These are phyloP conservation scores for Mangifera indica DNA, from an alignment of 345 rosid genomes.

Conservation along the genomic window DNA sequence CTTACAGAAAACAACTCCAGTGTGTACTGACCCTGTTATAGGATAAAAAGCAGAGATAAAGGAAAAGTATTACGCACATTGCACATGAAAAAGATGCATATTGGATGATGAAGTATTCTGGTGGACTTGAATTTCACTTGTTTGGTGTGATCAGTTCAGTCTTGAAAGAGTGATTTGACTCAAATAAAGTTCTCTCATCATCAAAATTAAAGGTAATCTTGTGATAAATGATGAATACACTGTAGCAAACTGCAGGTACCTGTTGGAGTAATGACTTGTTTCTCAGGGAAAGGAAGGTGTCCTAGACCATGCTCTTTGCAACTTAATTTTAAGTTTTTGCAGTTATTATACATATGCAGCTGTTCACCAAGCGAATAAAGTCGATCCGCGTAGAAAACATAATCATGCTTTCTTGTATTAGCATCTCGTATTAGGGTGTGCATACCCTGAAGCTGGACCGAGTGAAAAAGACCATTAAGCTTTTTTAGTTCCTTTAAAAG, in stretches of 20 bases:
- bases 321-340: no score
- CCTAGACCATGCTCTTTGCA: constrained; percentile 99
- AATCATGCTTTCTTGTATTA: constrained; percentile 76
- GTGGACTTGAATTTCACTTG: no score
- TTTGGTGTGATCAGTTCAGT: no score
- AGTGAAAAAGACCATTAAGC: neutral
- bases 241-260: constrained; percentile 36
- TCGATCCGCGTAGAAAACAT: constrained; percentile 85
- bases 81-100: no score
- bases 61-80: no score
- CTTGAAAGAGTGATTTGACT: no score
- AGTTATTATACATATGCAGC: neutral
- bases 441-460: constrained; percentile 71
- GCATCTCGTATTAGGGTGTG: constrained; percentile 81
- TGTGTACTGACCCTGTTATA: constrained; percentile 67
- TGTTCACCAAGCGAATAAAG: constrained; percentile 77
- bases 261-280: constrained; percentile 84
- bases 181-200: no score
- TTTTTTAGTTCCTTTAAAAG: no score
- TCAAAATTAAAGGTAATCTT: no score
- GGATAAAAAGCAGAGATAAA: neutral
- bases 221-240: neutral
- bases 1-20: constrained; percentile 81
- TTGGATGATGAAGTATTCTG: no score
- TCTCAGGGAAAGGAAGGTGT: constrained; percentile 91